These are phyloP conservation scores for Dipteronia sinensis DNA, from an alignment of 345 rosid genomes.

Conservation along the genomic window DNA sequence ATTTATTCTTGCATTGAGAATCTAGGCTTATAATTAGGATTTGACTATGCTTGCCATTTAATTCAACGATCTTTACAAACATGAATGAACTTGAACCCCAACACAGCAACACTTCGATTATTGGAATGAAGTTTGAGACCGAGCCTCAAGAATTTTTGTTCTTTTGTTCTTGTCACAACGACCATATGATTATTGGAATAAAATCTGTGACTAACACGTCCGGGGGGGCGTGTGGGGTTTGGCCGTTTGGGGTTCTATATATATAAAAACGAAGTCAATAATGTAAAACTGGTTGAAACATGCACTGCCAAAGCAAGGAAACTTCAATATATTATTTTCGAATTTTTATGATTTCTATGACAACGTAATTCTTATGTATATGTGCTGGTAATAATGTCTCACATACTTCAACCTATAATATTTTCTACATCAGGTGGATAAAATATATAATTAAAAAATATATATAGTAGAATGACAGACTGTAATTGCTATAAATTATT, in stretches of 20 bases:
- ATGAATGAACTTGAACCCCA: background rate
- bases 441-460: no score
- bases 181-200: background rate
- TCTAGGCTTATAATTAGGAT: background rate
- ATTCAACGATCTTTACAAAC: background rate
- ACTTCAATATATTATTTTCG: no score
- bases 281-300: background rate
- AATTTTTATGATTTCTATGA: no score
- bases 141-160: background rate
- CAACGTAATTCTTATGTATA: background rate
- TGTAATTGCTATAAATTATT: background rate
- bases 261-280: background rate
- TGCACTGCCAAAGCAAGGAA: no score
- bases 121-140: no score
- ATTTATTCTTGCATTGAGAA: background rate
- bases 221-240: no score
- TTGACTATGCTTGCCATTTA: no score
- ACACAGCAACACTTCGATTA: no score
- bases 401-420: no score
- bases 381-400: no score
- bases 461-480: background rate
- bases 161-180: background rate
- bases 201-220: background rate
- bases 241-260: no score
- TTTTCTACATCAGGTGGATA: no score